Evolutionary conservation across 225 moss, liverwort and hornwort genomes (phyloP).

Genomic region (Ulota crispa): DNA sequence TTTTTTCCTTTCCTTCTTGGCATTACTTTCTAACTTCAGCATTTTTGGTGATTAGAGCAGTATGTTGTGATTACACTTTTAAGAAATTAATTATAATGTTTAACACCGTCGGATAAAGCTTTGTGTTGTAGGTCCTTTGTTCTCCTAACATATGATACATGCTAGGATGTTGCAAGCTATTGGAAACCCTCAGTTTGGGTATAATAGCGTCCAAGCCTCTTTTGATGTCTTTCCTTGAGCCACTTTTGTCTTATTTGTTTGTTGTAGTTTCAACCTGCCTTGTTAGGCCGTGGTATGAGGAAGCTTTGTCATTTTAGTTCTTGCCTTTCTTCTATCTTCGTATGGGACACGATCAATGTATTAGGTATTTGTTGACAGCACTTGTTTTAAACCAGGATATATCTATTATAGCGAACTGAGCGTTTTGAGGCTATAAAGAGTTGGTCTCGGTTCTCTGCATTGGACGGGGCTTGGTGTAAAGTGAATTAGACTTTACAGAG

Average conservation of each 20-base stretch:
- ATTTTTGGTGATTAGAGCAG: background rate
- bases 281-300: background rate
- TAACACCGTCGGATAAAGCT: background rate
- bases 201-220: background rate
- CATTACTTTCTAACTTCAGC: background rate
- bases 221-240: background rate
- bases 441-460: background rate
- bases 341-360: background rate
- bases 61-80: no score
- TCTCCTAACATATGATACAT: background rate
- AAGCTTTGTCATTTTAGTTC: background rate
- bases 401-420: background rate
- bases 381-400: background rate
- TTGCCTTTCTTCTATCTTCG: background rate
- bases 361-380: background rate
- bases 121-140: background rate
- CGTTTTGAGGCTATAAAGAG: background rate
- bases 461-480: background rate
- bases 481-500: background rate
- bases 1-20: background rate
- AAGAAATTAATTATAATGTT: background rate
- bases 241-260: background rate
- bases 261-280: slow-evolving; percentile 2
- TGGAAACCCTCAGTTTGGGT: slow-evolving; percentile 1
- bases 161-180: background rate